phyloP scores from a whole-genome alignment of 208 protist species.

The Porcisia hertigi region DNA sequence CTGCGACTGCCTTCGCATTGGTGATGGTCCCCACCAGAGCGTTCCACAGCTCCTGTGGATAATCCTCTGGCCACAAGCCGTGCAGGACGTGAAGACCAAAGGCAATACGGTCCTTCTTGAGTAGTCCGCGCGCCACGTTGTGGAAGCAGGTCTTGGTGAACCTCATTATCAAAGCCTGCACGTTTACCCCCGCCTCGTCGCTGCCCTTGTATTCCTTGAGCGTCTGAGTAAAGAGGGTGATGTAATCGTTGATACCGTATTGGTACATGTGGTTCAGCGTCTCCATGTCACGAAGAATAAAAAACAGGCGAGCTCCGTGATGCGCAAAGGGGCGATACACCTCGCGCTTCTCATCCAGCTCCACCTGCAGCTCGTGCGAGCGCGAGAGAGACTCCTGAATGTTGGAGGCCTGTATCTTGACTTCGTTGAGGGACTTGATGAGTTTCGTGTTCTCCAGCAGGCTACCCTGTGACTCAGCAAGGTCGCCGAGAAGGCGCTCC shows the following conservation, averaged over 20 bases:
- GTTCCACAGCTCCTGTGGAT: slow-evolving; percentile 84
- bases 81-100: slow-evolving; percentile 95
- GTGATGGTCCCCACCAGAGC: slow-evolving; percentile 76
- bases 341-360: slow-evolving; percentile 94
- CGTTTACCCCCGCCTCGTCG: slow-evolving; percentile 42
- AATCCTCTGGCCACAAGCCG: slow-evolving; percentile 77
- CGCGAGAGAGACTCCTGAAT: slow-evolving; percentile 89
- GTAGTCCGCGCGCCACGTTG: slow-evolving; percentile 72
- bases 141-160: slow-evolving; percentile 78
- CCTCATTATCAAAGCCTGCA: slow-evolving; percentile 47
- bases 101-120: slow-evolving; percentile 91
- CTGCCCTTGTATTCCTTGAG: slow-evolving; percentile 53
- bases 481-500: slow-evolving; percentile 89
- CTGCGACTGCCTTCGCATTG: slow-evolving; percentile 30
- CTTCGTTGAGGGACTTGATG: slow-evolving; percentile 92
- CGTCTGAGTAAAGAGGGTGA: slow-evolving; percentile 78
- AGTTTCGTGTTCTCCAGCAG: slow-evolving; percentile 96
- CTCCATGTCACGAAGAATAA: slow-evolving; percentile 91
- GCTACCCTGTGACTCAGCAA: slow-evolving; percentile 92
- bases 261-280: slow-evolving; percentile 97
- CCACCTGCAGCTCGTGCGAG: slow-evolving; percentile 83
- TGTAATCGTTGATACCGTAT: slow-evolving; percentile 93
- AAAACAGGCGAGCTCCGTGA: slow-evolving; percentile 91
- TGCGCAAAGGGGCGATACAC: slow-evolving; percentile 93
- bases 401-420: slow-evolving; percentile 88